phyloP scores from a whole-genome alignment of 257 asterid species.

The Paraleonurus japonicus region DNA sequence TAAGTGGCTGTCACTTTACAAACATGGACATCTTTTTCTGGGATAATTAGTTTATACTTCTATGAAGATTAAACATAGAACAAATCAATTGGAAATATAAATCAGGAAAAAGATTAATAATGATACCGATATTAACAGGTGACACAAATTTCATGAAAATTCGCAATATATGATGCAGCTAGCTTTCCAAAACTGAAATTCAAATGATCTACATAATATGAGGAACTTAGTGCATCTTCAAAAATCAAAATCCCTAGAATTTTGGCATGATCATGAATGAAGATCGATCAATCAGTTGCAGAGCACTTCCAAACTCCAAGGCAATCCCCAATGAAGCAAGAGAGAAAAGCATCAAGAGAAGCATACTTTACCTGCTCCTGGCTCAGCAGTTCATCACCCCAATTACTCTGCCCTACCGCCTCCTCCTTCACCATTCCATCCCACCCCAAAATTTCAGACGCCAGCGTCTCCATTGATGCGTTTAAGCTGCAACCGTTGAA shows the following conservation, averaged over 20 bases:
- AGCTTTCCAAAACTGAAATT: too few relatives aligned
- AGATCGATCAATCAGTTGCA: neutral
- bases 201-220: too few relatives aligned
- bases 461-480: conserved; percentile 24
- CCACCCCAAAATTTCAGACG: conserved; percentile 24
- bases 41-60: too few relatives aligned
- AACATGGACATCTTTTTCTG: too few relatives aligned
- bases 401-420: conserved; percentile 15
- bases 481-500: neutral
- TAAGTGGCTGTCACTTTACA: too few relatives aligned
- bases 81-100: too few relatives aligned
- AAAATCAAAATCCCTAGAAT: neutral
- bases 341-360: conserved; percentile 22
- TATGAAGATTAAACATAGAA: too few relatives aligned
- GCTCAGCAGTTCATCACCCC: conserved; percentile 16
- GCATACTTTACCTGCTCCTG: conserved; percentile 26
- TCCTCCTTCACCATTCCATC: conserved; percentile 1
- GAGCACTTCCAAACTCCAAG: neutral
- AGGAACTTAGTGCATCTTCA: too few relatives aligned
- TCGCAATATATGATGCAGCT: too few relatives aligned
- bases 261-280: neutral
- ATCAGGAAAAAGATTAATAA: too few relatives aligned
- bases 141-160: too few relatives aligned
- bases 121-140: too few relatives aligned
- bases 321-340: neutral